These are phyloP conservation scores for Alopecurus myosuroides DNA, from an alignment of 176 grass and related monocot genomes.

Conservation along the genomic window DNA sequence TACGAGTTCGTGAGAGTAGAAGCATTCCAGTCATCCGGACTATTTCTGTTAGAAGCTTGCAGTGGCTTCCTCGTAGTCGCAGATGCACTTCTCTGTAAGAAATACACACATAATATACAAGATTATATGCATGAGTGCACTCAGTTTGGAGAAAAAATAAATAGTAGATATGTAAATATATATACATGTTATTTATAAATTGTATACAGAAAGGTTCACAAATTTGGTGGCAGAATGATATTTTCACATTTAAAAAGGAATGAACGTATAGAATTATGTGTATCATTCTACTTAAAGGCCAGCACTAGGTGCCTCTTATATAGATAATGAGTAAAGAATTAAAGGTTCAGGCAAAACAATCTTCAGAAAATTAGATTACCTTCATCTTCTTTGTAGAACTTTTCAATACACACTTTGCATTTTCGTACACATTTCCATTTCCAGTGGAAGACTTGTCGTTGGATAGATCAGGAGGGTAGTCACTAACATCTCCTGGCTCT, in stretches of 20 bases:
- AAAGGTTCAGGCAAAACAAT: background rate
- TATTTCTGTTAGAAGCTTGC: slow-evolving; percentile 25
- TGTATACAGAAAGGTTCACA: background rate
- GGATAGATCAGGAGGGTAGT: slow-evolving; percentile 13
- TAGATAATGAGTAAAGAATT: background rate
- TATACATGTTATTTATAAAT: background rate
- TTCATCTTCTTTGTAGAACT: slow-evolving; percentile 37
- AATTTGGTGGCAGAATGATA: background rate
- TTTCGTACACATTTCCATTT: slow-evolving; percentile 29
- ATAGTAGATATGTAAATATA: background rate
- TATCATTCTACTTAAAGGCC: background rate
- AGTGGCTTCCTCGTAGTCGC: slow-evolving; percentile 37
- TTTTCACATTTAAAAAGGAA: background rate
- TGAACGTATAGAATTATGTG: background rate
- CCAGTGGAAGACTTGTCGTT: slow-evolving; percentile 27
- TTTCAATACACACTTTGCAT: slow-evolving; percentile 14
- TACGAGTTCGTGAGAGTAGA: slow-evolving; percentile 23
- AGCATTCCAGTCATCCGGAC: slow-evolving; percentile 18
- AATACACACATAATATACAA: background rate
- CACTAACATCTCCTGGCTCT: slow-evolving; percentile 22
- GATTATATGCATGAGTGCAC: background rate
- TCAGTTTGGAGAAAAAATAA: background rate
- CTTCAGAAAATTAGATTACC: background rate
- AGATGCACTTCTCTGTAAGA: slow-evolving; percentile 36
- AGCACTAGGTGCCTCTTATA: background rate